Evolutionary conservation across 768 basidiomycete genomes (phyloP), one percentile per base, ranked within the genome.

Genomic region (Mycena chlorophos): DNA sequence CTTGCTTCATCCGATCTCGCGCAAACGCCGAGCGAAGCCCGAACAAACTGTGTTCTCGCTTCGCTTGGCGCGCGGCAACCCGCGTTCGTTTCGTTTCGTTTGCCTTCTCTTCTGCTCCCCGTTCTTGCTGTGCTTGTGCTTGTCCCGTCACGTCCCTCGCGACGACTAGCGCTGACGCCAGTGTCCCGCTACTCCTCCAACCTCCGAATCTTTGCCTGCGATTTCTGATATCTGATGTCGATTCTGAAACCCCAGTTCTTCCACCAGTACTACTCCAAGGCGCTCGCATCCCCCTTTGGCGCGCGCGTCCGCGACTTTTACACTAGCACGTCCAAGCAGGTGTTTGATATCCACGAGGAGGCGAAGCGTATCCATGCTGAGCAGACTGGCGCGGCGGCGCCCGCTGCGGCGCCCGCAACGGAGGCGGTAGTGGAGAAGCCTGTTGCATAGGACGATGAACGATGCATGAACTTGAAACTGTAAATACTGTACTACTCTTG

Each of bases 281-380:
- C 90, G 13, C 73, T 96, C 20, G 49, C 79, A n/a, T 91, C 90
- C 34, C 82, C 89, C 1, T 70, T 87, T 22, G 94, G 94, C 12
- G 81, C 86, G 73, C 86, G 83, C 65, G 90, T 97, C 55, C 71
- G 75, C 26, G 65, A 73, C 1, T 98, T 97, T 77, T 98, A 97
- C 77, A 96, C 95, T 14, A 73, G 74, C 40, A 95, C 93, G 6
- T 79, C 86, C 19, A 98, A 97, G 75, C 91, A 95, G 71, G 86
- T 92, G 25, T 65, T 81, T 19, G 94, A 98, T 67, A 94, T 98
- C 46, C 94, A 97, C 67, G 91, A 94, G 66, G 95, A 98, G 72
- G 95, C 95, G 2, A 76, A 78, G 56, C 84, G 95, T 27, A 91
- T 98, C 65, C 84, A 86, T 25, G 80, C 78, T 25, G 70, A 76